Conservation (phyloP, 805 yeast genomes). For the Diddensiella transvaalensis region DNA sequence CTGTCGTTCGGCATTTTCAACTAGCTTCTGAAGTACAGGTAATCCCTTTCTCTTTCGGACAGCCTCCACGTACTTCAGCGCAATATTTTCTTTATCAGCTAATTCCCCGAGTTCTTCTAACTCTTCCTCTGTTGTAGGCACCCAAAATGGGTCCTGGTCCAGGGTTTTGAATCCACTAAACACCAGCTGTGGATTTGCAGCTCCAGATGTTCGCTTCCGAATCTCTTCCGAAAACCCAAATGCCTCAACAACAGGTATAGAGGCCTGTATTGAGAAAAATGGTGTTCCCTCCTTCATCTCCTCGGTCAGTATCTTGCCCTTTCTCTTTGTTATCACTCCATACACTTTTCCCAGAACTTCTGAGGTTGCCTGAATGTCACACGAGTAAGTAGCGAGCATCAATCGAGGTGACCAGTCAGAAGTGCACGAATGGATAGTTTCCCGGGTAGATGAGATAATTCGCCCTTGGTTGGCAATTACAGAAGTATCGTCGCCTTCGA, state of each 20-base stretch:
- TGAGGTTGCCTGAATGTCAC: conserved; percentile 92
- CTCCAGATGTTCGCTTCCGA: conserved; percentile 89
- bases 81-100: conserved; percentile 90
- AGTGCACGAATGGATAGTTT: conserved; percentile 65
- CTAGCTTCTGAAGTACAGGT: conserved; percentile 83
- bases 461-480: conserved; percentile 57
- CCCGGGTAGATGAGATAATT: conserved; percentile 67
- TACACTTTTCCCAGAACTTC: conserved; percentile 95
- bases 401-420: conserved; percentile 84
- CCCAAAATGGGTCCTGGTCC: conserved; percentile 97
- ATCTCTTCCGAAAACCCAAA: conserved; percentile 96
- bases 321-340: conserved; percentile 84
- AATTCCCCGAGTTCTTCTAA: conserved; percentile 87
- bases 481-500: conserved; percentile 23
- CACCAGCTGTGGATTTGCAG: conserved; percentile 93
- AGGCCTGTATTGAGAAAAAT: conserved; percentile 80
- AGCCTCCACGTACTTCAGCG: conserved; percentile 77
- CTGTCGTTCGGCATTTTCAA: conserved; percentile 91
- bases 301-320: conserved; percentile 81
- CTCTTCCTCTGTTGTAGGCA: conserved; percentile 96
- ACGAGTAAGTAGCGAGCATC: conserved; percentile 86
- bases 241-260: conserved; percentile 90
- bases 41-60: conserved; percentile 85
- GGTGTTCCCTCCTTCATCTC: conserved; percentile 99
- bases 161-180: conserved; percentile 84